phyloP scores from a whole-genome alignment of 805 yeast genomes.

The Suhomyces sp. region DNA sequence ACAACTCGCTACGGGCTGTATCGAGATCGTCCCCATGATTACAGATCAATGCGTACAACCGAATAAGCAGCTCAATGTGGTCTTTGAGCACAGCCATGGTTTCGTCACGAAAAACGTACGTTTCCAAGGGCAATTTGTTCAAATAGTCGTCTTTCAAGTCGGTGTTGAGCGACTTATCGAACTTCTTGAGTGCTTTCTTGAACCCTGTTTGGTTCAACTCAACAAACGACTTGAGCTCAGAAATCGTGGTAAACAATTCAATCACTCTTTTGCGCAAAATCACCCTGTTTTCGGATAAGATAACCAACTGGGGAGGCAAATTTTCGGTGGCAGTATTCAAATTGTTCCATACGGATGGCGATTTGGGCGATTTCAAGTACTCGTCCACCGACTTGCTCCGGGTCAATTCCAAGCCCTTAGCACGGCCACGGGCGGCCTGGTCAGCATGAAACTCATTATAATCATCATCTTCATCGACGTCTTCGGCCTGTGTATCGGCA shows the following conservation, averaged over 20 bases:
- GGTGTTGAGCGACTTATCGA: constrained; percentile 49
- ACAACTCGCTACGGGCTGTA: constrained; percentile 51
- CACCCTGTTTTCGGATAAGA: constrained; percentile 49
- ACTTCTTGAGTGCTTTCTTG: constrained; percentile 51
- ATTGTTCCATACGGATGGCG: constrained; percentile 31
- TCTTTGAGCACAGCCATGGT: constrained; percentile 31
- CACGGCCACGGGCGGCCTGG: constrained; percentile 10
- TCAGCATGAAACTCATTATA: constrained; percentile 24
- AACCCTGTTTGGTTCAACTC: constrained; percentile 54
- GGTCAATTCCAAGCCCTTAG: constrained; percentile 4
- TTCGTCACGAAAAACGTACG: constrained; percentile 37
- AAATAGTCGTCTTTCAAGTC: constrained; percentile 41
- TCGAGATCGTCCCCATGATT: constrained; percentile 37
- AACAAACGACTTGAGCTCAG: constrained; percentile 49
- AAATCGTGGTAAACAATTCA: constrained; percentile 42
- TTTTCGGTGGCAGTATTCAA: constrained; percentile 16
- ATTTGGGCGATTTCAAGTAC: constrained; percentile 35
- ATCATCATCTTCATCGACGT: constrained; percentile 27
- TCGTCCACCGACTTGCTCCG: constrained; percentile 28
- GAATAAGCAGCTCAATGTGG: constrained; percentile 29
- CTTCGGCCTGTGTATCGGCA: constrained; percentile 36
- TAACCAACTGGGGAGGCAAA: constrained; percentile 31
- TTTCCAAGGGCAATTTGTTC: constrained; percentile 42
- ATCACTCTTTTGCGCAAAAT: constrained; percentile 46
- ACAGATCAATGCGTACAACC: constrained; percentile 38